Base-by-base conservation (phyloP, 2,329 filamentous ascomycete genomes). In the Claviceps fusiformis region DNA sequence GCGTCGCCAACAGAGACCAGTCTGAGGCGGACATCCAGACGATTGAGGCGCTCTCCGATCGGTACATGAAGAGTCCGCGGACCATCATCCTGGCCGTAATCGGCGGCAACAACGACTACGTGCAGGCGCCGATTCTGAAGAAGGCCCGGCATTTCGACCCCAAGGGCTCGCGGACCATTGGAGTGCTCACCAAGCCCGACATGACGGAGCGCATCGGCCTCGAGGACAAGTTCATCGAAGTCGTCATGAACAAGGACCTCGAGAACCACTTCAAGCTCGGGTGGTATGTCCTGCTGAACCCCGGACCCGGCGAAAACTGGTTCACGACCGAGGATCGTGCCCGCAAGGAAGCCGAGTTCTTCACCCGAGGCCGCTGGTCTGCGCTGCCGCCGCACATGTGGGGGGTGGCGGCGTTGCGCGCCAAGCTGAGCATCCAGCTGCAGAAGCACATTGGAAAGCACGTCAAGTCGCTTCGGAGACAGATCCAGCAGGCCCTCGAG, bases 31-130 rank as follows among this genome's bases (percentile, higher is more conserved):
- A 81, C 47, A 77, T 78, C 54, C 67, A 72, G 57, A 74, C 77
- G 2, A 78, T 82, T 51, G 73, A 77, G 35, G 59, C 70, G 0
- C 66, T 83, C 2, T 77, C 74, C 11, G 74, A 78, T 8, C 70
- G 71, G 33, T 80, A 80, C 65, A 79, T 79, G 76, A 77, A 76
- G 68, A 76, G 75, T 57, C 68, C 75, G 0, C 72, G 77, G 37
- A 80, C 76, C 48, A 77, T 80, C 49, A 79, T 80, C 48, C 68
- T 80, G 3, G 77, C 77, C 37, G 77, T 80, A 29, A 72, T 80
- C 19, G 76, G 75, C 4, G 77, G 76, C 27, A 80, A 79, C 64
- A 75, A 75, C 47, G 76, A 80, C 58, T 78, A 77, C 52, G 75
- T 78, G 2, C 75, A 78, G 54, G 75, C 75, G 0, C 75, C 75